Conservation (phyloP, 352 stramenopile species). For the Pythium scleroteichum region DNA sequence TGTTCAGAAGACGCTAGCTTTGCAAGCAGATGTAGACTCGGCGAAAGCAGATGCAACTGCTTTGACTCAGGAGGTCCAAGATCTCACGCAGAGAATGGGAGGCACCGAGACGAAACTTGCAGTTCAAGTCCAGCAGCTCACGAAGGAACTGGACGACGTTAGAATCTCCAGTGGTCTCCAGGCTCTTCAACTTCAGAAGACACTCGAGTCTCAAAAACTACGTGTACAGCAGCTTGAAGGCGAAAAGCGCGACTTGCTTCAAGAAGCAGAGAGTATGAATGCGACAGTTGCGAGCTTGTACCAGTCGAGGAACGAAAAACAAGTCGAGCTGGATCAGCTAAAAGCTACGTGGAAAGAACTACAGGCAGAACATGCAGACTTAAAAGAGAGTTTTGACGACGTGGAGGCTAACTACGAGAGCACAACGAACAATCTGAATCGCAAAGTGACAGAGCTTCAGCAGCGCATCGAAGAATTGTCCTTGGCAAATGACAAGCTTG, state of each 20-base stretch:
- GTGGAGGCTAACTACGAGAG: slow-evolving; percentile 35
- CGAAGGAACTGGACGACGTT: slow-evolving; percentile 51
- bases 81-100: slow-evolving; percentile 41
- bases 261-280: slow-evolving; percentile 67
- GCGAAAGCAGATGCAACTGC: slow-evolving; percentile 45
- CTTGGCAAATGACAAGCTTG: slow-evolving; percentile 13
- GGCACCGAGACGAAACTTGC: slow-evolving; percentile 46
- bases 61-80: slow-evolving; percentile 52
- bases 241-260: slow-evolving; percentile 67
- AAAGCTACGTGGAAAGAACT: slow-evolving; percentile 46
- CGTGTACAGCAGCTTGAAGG: slow-evolving; percentile 50
- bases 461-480: slow-evolving; percentile 25
- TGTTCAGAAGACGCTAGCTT: slow-evolving; percentile 27
- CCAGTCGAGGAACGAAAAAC: slow-evolving; percentile 47
- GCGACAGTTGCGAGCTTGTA: slow-evolving; percentile 54
- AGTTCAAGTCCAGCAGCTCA: slow-evolving; percentile 44
- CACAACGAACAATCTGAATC: slow-evolving; percentile 43
- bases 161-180: slow-evolving; percentile 38
- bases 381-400: slow-evolving; percentile 59
- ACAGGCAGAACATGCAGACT: slow-evolving; percentile 50
- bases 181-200: slow-evolving; percentile 62
- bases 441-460: slow-evolving; percentile 36
- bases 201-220: slow-evolving; percentile 44
- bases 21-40: slow-evolving; percentile 40
- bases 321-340: slow-evolving; percentile 63